Conservation (phyloP, 441 rosid genomes). For the Jatropha multifida region DNA sequence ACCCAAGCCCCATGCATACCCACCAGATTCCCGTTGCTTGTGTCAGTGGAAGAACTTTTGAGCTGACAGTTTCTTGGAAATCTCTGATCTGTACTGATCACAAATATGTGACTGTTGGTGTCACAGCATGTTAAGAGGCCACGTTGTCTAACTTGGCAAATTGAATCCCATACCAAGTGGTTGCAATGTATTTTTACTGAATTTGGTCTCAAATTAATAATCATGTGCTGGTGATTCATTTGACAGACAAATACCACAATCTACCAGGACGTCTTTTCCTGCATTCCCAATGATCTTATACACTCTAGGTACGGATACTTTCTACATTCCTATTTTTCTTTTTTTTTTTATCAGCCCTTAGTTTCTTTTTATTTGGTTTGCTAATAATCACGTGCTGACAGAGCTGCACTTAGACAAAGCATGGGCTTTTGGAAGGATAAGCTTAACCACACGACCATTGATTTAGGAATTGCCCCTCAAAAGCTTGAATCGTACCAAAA, state of each 20-base stretch:
- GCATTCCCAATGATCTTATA: conserved; percentile 88
- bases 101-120: not conserved
- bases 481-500: conserved; percentile 67
- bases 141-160: not conserved
- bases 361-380: not conserved
- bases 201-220: conserved; percentile 11
- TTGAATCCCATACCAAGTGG: not conserved
- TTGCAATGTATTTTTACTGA: not conserved
- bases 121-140: not conserved
- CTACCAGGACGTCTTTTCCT: conserved; percentile 93
- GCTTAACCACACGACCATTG: conserved; percentile 88
- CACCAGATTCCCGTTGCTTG: not conserved
- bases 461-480: conserved; percentile 84
- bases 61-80: not conserved
- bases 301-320: conserved; percentile 65
- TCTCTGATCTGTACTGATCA: not conserved
- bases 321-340: not conserved
- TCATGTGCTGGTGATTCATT: conserved; percentile 17
- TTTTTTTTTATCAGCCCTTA: not conserved
- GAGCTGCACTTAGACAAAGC: conserved; percentile 77
- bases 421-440: conserved; percentile 74
- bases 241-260: conserved; percentile 80
- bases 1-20: not conserved
- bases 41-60: not conserved
- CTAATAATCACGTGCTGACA: conserved; percentile 27